Evolutionary conservation across 2,329 filamentous ascomycete genomes (phyloP), one percentile per base, ranked within the genome.

Genomic region (Aspergillus calidoustus): DNA sequence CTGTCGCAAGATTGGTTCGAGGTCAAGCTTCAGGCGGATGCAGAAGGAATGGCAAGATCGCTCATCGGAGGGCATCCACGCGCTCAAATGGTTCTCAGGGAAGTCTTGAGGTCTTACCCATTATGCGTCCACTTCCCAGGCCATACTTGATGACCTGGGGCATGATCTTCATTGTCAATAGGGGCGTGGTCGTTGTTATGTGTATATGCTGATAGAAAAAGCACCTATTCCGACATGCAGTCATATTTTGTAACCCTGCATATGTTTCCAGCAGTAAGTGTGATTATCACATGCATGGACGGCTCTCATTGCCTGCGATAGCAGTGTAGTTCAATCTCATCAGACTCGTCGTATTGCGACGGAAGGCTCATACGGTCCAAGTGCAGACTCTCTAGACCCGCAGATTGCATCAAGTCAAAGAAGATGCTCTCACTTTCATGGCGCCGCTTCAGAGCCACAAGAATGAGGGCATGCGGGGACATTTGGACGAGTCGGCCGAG

Each of bases 401-500:
- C 73, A 46, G 75, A 68, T 43, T 71, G 63, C 80, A 88, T 87
- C 48, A 90, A 75, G 4, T 86, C 82, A 71, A 90, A 91, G 74
- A 91, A 91, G 3, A 86, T 76, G 7, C 81, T 79, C 72, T 92
- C 89, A 65, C 86, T 89, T 3, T 85, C 82, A 73, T 91, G 89
- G 34, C 89, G 81, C 61, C 85, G 83, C 74, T 92, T 92, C 76
- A 89, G 85, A 1, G 87, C 86, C 28, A 91, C 79, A 17, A 88
- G 74, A 23, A 89, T 74, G 28, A 84, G 68, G 0, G 82, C 80
- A 61, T 79, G 72, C 2, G 85, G 83, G 6, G 82, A 86, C 31
- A 71, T 72, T 19, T 74, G 70, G 47, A 82, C 74, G 53, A 90
- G 74, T 9, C 74, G 77, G 23, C 71, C 68, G 9, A 91, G 76